Evolutionary conservation across 305 asterid genomes (phyloP).

Genomic region (Plantago lanceolata): DNA sequence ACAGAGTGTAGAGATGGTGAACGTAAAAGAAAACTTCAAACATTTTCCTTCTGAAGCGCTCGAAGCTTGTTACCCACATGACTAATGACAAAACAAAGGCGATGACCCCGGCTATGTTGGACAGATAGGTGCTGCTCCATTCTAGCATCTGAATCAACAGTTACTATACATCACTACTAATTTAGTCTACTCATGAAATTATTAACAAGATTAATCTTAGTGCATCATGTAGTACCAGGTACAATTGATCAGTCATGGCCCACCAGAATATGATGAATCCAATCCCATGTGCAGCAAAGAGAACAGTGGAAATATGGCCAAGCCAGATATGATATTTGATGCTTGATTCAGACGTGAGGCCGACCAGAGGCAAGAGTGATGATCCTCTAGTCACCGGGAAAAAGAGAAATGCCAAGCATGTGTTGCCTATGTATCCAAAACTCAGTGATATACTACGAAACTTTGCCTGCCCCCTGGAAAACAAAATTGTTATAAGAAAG

Average conservation of each 20-base stretch:
- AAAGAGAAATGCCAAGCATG: constrained; percentile 44
- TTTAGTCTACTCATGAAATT: neutral
- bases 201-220: neutral
- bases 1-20: constrained; percentile 36
- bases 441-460: constrained; percentile 52
- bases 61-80: constrained; percentile 32
- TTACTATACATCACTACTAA: neutral
- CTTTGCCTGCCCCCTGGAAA: constrained; percentile 48
- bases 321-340: constrained; percentile 53
- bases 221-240: constrained; percentile 15
- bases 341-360: constrained; percentile 46
- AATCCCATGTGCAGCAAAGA: constrained; percentile 34
- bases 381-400: constrained; percentile 41
- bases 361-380: constrained; percentile 38
- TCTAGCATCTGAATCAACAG: constrained; percentile 27
- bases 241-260: constrained; percentile 35
- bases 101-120: constrained; percentile 31
- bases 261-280: constrained; percentile 40
- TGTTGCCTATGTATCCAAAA: constrained; percentile 55
- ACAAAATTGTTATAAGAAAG: constrained; percentile 1
- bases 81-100: constrained; percentile 24
- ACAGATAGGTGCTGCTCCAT: constrained; percentile 28
- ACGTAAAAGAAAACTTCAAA: constrained; percentile 36
- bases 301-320: constrained; percentile 36
- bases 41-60: constrained; percentile 32